Evolutionary conservation across 768 basidiomycete species (phyloP), one percentile per base, ranked within the genome.

Genomic region (Lyophyllum shimeji): DNA sequence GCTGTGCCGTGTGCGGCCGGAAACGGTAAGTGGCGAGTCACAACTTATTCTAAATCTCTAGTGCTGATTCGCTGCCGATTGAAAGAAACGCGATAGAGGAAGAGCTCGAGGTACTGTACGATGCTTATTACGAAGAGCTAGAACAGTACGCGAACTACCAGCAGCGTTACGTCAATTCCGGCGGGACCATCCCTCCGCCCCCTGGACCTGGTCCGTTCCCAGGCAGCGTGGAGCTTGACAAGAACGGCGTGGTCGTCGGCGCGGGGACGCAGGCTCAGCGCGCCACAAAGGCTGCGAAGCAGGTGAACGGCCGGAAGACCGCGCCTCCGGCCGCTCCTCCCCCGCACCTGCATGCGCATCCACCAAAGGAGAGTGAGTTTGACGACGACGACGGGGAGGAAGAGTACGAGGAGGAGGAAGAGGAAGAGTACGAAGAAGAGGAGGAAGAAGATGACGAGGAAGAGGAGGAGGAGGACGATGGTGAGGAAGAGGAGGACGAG

Each of bases 121-220:
- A 98, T 84, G 95, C 95, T 80, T 99, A 98, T 84, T 98, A 98
- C 86, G 93, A 97, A 74, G 96, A 98, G 83, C 89, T 99, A 81
- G 93, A 97, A 83, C 88, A 90, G 79, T 98, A 98, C 85, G 97
- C 95, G 75, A 90, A 93, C 76, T 90, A 92, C 79, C 93, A 96
- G 82, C 91, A 94, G 84, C 92, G 87, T 76, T 95, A 94, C 78
- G 90, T 93, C 66, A 85, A 86, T 65, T 94, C 91, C 61, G 90
- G 92, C 66, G 90, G 93, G 60, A 90, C 87, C 39, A 81, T 95
- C 65, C 87, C 94, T 62, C 92, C 94, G 52, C 95, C 95, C 29
- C 93, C 90, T 44, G 96, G 96, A 13, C 95, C 97, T 7, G 96
- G 97, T 25, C 97, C 97, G 5, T 98, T 98, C 77, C 97, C 97